These are phyloP conservation scores for Aureobasidium sp. DNA, from an alignment of 2,329 filamentous ascomycete species.

Conservation along the genomic window DNA sequence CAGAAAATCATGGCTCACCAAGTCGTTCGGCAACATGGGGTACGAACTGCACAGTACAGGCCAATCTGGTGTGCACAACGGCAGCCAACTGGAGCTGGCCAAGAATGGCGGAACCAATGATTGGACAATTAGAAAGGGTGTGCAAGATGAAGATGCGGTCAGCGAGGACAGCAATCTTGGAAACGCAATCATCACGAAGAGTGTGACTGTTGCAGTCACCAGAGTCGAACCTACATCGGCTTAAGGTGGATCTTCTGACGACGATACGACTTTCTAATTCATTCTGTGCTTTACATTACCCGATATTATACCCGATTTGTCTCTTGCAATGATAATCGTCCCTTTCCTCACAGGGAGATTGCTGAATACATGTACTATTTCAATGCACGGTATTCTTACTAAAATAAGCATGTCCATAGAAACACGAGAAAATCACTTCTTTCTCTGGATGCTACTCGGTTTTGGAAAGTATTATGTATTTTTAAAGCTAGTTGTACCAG, in stretches of 20 bases:
- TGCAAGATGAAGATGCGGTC: neutral
- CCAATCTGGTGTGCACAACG: neutral
- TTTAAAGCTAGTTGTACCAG: too few relatives aligned
- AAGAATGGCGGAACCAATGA: neutral
- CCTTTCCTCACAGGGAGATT: too few relatives aligned
- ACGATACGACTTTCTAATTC: neutral
- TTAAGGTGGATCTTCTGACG: neutral
- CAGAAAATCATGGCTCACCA: neutral
- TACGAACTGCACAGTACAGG: neutral
- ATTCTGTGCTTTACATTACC: too few relatives aligned
- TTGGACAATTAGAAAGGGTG: neutral
- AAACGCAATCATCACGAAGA: neutral
- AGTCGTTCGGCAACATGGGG: neutral
- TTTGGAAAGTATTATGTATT: too few relatives aligned
- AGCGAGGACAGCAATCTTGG: neutral
- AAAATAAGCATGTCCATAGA: too few relatives aligned
- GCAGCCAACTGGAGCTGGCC: neutral
- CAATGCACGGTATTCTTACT: too few relatives aligned
- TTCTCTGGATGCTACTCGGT: too few relatives aligned
- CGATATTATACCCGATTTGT: too few relatives aligned
- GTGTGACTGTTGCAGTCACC: neutral
- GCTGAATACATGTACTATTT: too few relatives aligned
- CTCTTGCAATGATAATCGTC: too few relatives aligned
- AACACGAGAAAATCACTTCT: too few relatives aligned
- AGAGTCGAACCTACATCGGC: neutral